Percentiles rank a stretch among this genome's conserved stretches.
phyloP scores from a whole-genome alignment of 2,329 filamentous ascomycete species.

The Cladobotryum mycophilum region DNA sequence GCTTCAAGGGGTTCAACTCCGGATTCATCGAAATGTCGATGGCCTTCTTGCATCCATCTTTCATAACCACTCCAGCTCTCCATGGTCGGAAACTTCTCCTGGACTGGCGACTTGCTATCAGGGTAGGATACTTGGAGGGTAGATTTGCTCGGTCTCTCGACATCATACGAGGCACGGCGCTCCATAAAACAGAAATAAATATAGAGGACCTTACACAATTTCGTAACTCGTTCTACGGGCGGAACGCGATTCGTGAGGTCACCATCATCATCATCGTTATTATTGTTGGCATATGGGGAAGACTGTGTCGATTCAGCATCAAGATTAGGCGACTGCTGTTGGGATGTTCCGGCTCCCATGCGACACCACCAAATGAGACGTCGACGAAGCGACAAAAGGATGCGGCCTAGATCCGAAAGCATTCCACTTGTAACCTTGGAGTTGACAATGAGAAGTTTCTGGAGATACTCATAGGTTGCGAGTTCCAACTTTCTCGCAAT shows the following conservation, averaged over 20 bases:
- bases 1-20: neutral
- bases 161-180: neutral
- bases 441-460: conserved; percentile 1
- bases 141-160: neutral
- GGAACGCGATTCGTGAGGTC: neutral
- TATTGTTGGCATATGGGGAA: neutral
- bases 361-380: neutral
- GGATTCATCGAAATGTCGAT: neutral
- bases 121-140: conserved; percentile 1
- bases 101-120: neutral
- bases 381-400: conserved; percentile 6
- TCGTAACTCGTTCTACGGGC: neutral
- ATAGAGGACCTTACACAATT: conserved; percentile 7
- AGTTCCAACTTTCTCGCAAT: conserved; percentile 9
- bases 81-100: conserved; percentile 8
- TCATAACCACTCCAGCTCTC: conserved; percentile 7
- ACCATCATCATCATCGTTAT: neutral
- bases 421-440: neutral
- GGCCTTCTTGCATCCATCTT: conserved; percentile 2
- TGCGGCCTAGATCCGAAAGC: conserved; percentile 1
- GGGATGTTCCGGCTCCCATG: neutral
- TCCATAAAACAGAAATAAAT: conserved; percentile 9
- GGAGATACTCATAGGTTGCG: conserved; percentile 4
- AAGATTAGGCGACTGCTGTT: neutral
- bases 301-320: no score